A percentile compares a stretch with the other conserved stretches of the same genome.
Evolutionary conservation across 169 alveolate genomes (phyloP).

Genomic region (Plasmodium malariae): DNA sequence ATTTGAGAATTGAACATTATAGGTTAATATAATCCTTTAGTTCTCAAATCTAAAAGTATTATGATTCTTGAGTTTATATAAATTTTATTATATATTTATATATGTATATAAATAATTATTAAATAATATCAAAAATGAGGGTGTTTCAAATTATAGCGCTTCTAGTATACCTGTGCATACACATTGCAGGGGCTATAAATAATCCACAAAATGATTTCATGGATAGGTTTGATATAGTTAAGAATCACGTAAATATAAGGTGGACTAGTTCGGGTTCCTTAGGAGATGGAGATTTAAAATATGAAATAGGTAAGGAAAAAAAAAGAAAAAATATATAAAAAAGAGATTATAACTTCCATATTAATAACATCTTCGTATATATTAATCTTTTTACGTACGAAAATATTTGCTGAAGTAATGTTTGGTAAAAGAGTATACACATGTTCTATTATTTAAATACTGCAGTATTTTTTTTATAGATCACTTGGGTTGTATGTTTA

Average conservation of each 20-base stretch:
- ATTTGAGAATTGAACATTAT: conserved; percentile 7
- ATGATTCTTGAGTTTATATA: conserved; percentile 6
- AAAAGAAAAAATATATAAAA: no score
- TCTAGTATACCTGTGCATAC: conserved; percentile 12
- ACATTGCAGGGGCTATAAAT: neutral
- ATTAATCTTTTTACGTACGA: no score
- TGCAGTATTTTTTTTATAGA: no score
- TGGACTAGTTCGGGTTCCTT: conserved; percentile 33
- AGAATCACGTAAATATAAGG: conserved; percentile 39
- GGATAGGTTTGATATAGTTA: conserved; percentile 67
- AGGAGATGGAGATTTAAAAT: conserved; percentile 49
- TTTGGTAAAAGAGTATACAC: no score
- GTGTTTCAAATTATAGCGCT: neutral
- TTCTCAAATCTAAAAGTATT: conserved; percentile 5
- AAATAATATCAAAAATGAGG: conserved; percentile 10
- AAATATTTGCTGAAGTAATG: no score
- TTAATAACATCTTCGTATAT: no score
- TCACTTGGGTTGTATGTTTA: no score
- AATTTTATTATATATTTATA: conserved; percentile 4
- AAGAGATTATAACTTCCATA: no score
- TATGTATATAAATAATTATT: neutral
- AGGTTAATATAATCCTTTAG: neutral
- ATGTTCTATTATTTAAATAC: no score
- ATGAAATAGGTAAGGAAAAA: conserved; percentile 36
- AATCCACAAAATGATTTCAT: conserved; percentile 70